A percentile compares a stretch with the other conserved stretches of the same genome.
Conservation (phyloP, 2,329 filamentous ascomycete genomes). For the Trichoderma koningii region DNA sequence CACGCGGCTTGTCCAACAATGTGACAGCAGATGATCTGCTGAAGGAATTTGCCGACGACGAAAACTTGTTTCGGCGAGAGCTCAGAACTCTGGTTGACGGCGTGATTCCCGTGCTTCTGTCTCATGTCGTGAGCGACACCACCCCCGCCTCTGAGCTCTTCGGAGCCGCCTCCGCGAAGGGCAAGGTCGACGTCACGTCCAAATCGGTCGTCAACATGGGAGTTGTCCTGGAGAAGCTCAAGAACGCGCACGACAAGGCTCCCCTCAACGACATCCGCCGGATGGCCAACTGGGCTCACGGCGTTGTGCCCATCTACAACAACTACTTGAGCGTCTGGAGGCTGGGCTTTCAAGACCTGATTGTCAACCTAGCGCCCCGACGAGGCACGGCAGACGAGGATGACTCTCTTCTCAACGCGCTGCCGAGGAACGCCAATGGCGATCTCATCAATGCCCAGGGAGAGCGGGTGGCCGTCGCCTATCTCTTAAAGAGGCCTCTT, state of each 20-base stretch:
- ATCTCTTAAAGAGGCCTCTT: slow-evolving; percentile 84
- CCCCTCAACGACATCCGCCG: slow-evolving; percentile 71
- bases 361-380: slow-evolving; percentile 85
- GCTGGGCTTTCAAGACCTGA: slow-evolving; percentile 89
- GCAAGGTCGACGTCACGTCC: slow-evolving; percentile 64
- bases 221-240: slow-evolving; percentile 80
- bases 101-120: slow-evolving; percentile 88
- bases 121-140: slow-evolving; percentile 74
- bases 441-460: slow-evolving; percentile 73
- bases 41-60: slow-evolving; percentile 78
- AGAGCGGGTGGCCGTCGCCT: slow-evolving; percentile 90
- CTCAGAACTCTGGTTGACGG: slow-evolving; percentile 91
- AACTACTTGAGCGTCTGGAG: slow-evolving; percentile 89
- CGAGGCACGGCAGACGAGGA: slow-evolving; percentile 56
- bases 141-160: slow-evolving; percentile 66
- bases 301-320: slow-evolving; percentile 74
- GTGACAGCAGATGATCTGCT: slow-evolving; percentile 76
- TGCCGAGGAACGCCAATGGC: slow-evolving; percentile 64
- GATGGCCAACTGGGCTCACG: slow-evolving; percentile 79
- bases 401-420: slow-evolving; percentile 59
- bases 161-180: slow-evolving; percentile 53
- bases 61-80: slow-evolving; percentile 85
- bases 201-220: slow-evolving; percentile 95
- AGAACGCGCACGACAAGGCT: slow-evolving; percentile 75
- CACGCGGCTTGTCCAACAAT: slow-evolving; percentile 65